These are phyloP conservation scores for Phylloporus rhodoxanthus DNA, from an alignment of 768 basidiomycete species.

Conservation along the genomic window DNA sequence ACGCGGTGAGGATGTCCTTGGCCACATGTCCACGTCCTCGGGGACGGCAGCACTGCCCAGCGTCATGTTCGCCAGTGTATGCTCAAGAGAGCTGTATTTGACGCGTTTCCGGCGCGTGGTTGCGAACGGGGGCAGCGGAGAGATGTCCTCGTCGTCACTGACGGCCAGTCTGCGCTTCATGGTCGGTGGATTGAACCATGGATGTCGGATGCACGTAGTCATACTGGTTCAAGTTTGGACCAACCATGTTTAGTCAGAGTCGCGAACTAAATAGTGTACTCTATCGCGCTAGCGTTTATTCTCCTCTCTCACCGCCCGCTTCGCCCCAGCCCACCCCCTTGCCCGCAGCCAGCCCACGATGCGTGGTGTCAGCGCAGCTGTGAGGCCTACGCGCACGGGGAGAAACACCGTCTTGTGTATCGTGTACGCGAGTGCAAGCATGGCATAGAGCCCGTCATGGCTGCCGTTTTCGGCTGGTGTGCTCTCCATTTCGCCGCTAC, in stretches of 20 bases:
- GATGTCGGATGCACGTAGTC: conserved; percentile 38
- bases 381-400: conserved; percentile 84
- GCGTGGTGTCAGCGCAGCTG: conserved; percentile 77
- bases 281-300: background rate
- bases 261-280: conserved; percentile 2
- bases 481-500: conserved; percentile 47
- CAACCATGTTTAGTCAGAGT: background rate
- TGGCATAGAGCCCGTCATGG: conserved; percentile 81
- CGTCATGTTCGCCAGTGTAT: conserved; percentile 50
- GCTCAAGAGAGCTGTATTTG: conserved; percentile 46
- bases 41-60: conserved; percentile 15
- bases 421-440: conserved; percentile 88
- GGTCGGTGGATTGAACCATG: conserved; percentile 38
- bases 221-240: background rate
- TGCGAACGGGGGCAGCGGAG: background rate
- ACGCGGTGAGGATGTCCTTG: conserved; percentile 2
- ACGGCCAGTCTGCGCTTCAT: conserved; percentile 36
- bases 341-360: conserved; percentile 80
- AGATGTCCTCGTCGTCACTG: conserved; percentile 13
- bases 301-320: conserved; percentile 43
- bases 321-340: conserved; percentile 77
- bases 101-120: conserved; percentile 44
- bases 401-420: conserved; percentile 94
- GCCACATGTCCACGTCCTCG: conserved; percentile 19
- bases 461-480: conserved; percentile 34